Conservation (phyloP, 2,329 filamentous ascomycete genomes). For the Davidsoniella eucalypti region DNA sequence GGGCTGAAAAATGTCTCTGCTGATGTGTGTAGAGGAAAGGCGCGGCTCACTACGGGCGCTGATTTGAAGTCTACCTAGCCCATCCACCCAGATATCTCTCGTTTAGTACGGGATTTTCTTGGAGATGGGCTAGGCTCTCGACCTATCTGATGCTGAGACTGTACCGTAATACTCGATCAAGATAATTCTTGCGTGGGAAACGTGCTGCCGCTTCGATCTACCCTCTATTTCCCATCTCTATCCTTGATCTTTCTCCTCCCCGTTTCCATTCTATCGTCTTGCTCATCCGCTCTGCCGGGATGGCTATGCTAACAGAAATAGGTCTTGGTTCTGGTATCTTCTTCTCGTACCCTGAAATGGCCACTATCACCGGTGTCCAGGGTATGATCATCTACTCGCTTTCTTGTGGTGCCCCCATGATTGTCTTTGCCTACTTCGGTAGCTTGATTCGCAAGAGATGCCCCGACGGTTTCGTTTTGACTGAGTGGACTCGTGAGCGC, state of each 20-base stretch:
- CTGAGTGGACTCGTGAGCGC: conserved; percentile 67
- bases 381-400: conserved; percentile 63
- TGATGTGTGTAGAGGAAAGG: conserved; percentile 3
- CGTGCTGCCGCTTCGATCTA: conserved; percentile 69
- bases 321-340: conserved; percentile 71
- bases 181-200: conserved; percentile 99
- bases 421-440: conserved; percentile 58
- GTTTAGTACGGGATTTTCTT: background rate
- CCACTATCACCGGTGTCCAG: conserved; percentile 63
- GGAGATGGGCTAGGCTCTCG: conserved; percentile 4
- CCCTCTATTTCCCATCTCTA: conserved; percentile 18
- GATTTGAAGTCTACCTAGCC: conserved; percentile 21
- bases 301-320: conserved; percentile 30
- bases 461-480: conserved; percentile 69
- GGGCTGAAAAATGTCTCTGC: background rate
- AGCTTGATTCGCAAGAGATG: conserved; percentile 66
- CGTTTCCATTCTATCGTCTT: background rate
- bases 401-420: conserved; percentile 52
- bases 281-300: conserved; percentile 13
- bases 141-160: conserved; percentile 64
- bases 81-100: conserved; percentile 4
- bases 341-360: conserved; percentile 67
- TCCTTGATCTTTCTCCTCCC: conserved; percentile 9
- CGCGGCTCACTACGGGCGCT: conserved; percentile 75
- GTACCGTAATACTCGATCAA: conserved; percentile 97